Evolutionary conservation across 2,329 filamentous ascomycete genomes (phyloP), one percentile per base, ranked within the genome.

Genomic region (Venturia aucupariae): DNA sequence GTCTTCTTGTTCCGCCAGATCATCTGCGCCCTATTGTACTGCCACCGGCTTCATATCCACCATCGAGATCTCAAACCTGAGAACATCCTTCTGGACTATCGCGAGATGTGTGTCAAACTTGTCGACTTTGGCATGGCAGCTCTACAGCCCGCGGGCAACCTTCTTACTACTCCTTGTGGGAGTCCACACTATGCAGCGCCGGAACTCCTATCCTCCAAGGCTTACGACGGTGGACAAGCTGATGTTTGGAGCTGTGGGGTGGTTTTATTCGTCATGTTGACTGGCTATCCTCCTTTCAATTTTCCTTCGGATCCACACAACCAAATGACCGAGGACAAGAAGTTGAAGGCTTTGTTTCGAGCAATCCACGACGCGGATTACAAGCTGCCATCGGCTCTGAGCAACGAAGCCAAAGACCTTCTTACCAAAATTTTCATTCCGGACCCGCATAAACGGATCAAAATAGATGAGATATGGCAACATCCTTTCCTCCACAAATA

Each of bases 121-220:
- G 93, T 93, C 62, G 94, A 99, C 75, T 99, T 99, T 75, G 93
- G 94, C 51, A 97, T 99, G 92, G 94, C 94, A 55, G 93, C 93
- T 3, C 81, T 97, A 51, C 93, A 97, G 74, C 90, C 90, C 3
- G 83, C 85, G 30, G 88, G 86, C 10, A 87, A 91, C 68, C 87
- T 87, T 72, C 83, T 99, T 35, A 89, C 85, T 65, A 97, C 94
- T 0, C 91, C 93, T 4, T 99, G 94, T 71, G 94, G 94, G 24
- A 97, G 94, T 68, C 94, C 94, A 27, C 94, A 97, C 75, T 99
- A 99, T 71, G 93, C 93, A 22, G 92, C 94, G 0, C 94, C 94
- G 0, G 94, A 99, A 74, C 85, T 99, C 41, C 62, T 65, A 10
- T 39, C 39, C 13, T 38, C 41, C 15, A 44, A 22, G 19, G 83